These are phyloP conservation scores for Elaeis oleifera DNA, from an alignment of 202 grass and related monocot genomes.

Conservation along the genomic window DNA sequence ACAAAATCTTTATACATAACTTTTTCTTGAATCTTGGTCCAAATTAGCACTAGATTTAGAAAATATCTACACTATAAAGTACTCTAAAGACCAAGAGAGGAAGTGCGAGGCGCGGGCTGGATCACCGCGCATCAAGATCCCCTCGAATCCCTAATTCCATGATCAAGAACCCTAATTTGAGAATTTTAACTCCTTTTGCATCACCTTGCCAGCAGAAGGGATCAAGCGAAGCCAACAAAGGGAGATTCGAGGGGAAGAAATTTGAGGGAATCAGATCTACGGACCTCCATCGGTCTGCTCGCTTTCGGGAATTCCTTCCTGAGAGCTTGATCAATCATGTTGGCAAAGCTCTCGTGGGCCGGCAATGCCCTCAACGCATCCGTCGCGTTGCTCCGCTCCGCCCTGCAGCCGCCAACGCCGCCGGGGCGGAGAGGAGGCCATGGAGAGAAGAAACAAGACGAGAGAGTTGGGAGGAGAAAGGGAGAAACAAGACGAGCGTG, in stretches of 20 bases:
- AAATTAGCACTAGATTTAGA: too few relatives aligned
- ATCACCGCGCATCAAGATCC: too few relatives aligned
- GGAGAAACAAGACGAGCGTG: too few relatives aligned
- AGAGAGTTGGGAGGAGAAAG: too few relatives aligned
- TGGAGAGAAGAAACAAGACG: constrained; percentile 7
- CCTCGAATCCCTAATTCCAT: too few relatives aligned
- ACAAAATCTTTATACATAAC: too few relatives aligned
- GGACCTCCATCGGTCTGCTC: constrained; percentile 70
- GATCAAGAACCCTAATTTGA: too few relatives aligned
- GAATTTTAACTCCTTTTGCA: neutral
- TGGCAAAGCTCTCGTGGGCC: constrained; percentile 65
- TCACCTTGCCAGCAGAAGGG: neutral
- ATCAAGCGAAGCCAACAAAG: neutral
- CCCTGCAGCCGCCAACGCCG: constrained; percentile 16
- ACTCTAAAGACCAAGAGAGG: too few relatives aligned
- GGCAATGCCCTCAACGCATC: constrained; percentile 17
- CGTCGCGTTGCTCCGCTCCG: constrained; percentile 33
- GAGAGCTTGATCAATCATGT: constrained; percentile 97
- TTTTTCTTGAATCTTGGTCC: too few relatives aligned
- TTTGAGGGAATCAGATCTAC: constrained; percentile 38
- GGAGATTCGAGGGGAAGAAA: neutral
- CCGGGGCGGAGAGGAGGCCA: neutral
- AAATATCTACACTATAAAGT: too few relatives aligned
- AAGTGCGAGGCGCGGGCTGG: too few relatives aligned
- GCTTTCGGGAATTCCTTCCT: constrained; percentile 94